Conservation (phyloP, 768 basidiomycete genomes). For the Tylopilus vinaceipallidus region DNA sequence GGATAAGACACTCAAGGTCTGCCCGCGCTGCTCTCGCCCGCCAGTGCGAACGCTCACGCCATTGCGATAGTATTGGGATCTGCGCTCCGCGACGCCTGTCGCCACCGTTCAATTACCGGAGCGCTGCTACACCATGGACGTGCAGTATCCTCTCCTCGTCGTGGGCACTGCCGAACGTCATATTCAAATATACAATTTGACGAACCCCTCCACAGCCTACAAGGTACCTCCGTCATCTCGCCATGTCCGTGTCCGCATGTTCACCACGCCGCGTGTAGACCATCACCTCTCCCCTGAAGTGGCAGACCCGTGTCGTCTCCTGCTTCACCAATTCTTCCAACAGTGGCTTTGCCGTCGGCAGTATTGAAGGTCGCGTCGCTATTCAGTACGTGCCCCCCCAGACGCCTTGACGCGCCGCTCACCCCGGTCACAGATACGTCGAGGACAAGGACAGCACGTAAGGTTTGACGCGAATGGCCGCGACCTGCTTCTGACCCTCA, state of each 20-base stretch:
- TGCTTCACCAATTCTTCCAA: conserved; percentile 69
- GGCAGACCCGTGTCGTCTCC: conserved; percentile 86
- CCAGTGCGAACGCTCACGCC: background rate
- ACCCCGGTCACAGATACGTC: conserved; percentile 59
- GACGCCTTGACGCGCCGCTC: background rate
- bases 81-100: conserved; percentile 72
- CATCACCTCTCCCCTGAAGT: conserved; percentile 84
- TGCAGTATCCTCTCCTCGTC: conserved; percentile 80
- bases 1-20: conserved; percentile 95
- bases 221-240: conserved; percentile 52
- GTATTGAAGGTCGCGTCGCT: conserved; percentile 88
- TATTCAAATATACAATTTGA: conserved; percentile 85
- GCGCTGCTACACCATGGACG: conserved; percentile 85
- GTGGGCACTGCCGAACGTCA: conserved; percentile 93
- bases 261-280: conserved; percentile 43
- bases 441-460: conserved; percentile 80
- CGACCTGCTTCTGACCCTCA: background rate
- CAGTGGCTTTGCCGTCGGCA: conserved; percentile 81
- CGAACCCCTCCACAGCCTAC: conserved; percentile 74
- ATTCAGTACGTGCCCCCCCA: conserved; percentile 71
- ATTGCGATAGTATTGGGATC: conserved; percentile 81
- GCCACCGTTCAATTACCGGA: conserved; percentile 84
- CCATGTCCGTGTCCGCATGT: background rate
- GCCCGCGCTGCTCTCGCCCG: conserved; percentile 1
- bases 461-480: conserved; percentile 21